Evolutionary conservation across 352 stramenopile species (phyloP), one percentile per base, ranked within the genome.

Genomic region (Thalassiosira ordinaria): DNA sequence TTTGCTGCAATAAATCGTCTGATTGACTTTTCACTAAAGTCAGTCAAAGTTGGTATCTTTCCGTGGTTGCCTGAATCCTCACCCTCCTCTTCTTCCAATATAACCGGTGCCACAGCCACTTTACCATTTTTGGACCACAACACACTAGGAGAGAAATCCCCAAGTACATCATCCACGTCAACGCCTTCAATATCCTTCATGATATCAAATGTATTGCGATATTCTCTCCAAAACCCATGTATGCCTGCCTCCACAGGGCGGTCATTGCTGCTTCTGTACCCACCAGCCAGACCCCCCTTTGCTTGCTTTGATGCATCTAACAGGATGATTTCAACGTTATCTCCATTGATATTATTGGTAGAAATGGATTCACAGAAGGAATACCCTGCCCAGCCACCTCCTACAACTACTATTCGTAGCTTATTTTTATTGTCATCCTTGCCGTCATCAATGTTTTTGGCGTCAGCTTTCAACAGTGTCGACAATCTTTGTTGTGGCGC

Each of bases 171-270:
- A 70, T 92, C 79, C 0, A 92, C 24, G 31, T 89, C 39, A 13
- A 93, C 55, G 46, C 86, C 88, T 0, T 82, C 46, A 59, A 91
- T 91, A 11, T 44, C 35, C 63, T 83, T 69, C 46, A 93, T 91
- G 13, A 78, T 72, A 18, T 80, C 74, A 76, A 91, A 91, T 16
- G 86, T 92, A 64, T 93, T 93, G 20, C 56, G 52, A 68, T 93
- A 93, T 78, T 92, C 88, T 66, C 88, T 72, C 88, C 88, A 93
- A 67, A 93, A 93, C n/a, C 88, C 88, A 67, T 93, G 88, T 26
- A 93, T 78, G 27, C 88, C 88, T 20, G 88, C 86, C 77, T 93
- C 88, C 18, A 90, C 84, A 3, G 88, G 81, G 31, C 81, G 73
- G 61, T 81, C 53, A 31, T 83, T 88, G 24, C 65, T 81, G 5